Base-by-base conservation (phyloP, 1,139 yeast species). In the Yamadazyma atmosphaerica region DNA sequence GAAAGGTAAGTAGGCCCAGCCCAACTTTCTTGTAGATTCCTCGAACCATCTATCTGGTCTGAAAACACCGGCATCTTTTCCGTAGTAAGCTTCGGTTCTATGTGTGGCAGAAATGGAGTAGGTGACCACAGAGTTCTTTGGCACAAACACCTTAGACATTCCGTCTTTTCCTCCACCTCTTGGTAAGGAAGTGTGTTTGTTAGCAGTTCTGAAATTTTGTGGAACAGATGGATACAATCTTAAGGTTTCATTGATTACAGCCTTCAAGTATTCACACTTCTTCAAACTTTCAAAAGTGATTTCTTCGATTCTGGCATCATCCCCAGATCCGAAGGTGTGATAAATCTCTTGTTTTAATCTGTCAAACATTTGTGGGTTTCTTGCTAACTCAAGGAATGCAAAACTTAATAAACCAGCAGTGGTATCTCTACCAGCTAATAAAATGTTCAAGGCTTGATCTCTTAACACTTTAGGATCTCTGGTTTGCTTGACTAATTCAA, bases 191-290 rank as follows among this genome's bases (percentile, higher is more conserved):
- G 80, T 75, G 46, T 67, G 65, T 37, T 55, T 63, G 17, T 61
- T 58, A 17, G 79, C 67, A 17, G 55, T 53, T 37, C 81, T 63
- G 49, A 62, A 61, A 51, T 76, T 76, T 38, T 56, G 51, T 6
- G 81, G 80, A 16, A 76, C 81, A 4, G 74, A 63, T 5, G 81
- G 81, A 47, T 72, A 74, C 48, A 75, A 50, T 42, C 81, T 61
- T 44, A 76, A 63, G 4, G 61, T 56, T 51, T 76, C 81, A 49
- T 72, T 74, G 35, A 76, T 49, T 30, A 70, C 68, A 33, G 65
- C 61, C 44, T 65, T 65, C 46, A 75, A 63, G 51, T 72, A 74
- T 38, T 62, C 66, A 52, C 77, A 71, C 39, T 65, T 64, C 56
- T 74, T 74, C 43, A 76, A 61, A 5, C 69, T 54, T 45, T 73